Base-by-base conservation (phyloP, 495 filamentous ascomycete genomes). In the Parathielavia hyrcaniae region DNA sequence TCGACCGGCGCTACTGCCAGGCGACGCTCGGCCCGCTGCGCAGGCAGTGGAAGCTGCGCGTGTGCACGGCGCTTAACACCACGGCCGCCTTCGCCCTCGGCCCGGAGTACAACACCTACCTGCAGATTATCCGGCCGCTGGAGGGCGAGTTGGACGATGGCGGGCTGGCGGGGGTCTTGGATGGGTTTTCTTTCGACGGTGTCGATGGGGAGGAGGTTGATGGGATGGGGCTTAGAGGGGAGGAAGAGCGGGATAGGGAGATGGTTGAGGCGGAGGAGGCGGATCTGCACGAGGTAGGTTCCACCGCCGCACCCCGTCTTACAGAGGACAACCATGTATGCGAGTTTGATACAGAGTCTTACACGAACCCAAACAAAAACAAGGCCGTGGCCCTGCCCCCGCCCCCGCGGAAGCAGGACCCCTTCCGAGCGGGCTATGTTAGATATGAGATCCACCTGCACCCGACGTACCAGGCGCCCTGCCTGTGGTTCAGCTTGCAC, bases 381-480 rank as follows among this genome's bases (percentile, higher is more conserved):
- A 73, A 55, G 40, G 23, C 41, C 23, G 12, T 35, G 7, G 8
- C 32, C 48, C 46, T 44, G 38, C 30, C 49, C 54, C 48, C 46
- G 32, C 48, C 49, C 54, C 48, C 46, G 32, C 48, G 52, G 1
- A 41, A 46, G 35, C 55, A 14, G 1, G 14, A 49, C 2, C 7
- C 7, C n/a, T 19, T 19, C 30, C 14, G 22, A 16, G 7, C 12
- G 9, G 30, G 23, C 2, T 13, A 87, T 67, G 82, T 87, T 22
- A 67, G 80, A 48, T 85, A 86, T 64, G 80, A 83, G 61, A 76
- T 83, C 58, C 76, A 83, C 50, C 72, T 81, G 36, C 81, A 80
- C 61, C 83, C 74, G 49, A 79, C 71, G 57, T 84, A 83, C 71
- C 75, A 63, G 41, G 79, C 74, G 62, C 84, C 77, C 59, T 81